Evolutionary conservation across 1,139 yeast species (phyloP).

Genomic region (Scheffersomyces parashehatae): DNA sequence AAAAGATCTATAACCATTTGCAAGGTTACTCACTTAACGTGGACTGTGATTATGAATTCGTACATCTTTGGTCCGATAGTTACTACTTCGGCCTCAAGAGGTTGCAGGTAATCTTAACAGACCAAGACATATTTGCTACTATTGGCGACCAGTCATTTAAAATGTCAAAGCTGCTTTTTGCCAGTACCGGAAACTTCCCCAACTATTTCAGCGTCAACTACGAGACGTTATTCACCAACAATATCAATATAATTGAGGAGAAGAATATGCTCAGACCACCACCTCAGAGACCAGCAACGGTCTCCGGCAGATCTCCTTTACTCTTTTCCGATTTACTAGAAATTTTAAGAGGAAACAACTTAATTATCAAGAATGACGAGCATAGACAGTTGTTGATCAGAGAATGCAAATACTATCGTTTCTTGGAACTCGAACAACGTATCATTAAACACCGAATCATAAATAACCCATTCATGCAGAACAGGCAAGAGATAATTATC

Average conservation of each 20-base stretch:
- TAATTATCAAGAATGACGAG: constrained; percentile 47
- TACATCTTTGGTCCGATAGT: constrained; percentile 71
- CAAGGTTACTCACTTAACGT: constrained; percentile 75
- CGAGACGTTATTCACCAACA: constrained; percentile 48
- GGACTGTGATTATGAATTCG: constrained; percentile 57
- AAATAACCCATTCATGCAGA: constrained; percentile 49
- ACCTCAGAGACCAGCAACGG: constrained; percentile 60
- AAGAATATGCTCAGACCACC: constrained; percentile 70
- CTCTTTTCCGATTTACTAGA: constrained; percentile 63
- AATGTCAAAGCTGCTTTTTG: constrained; percentile 55
- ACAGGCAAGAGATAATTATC: constrained; percentile 56
- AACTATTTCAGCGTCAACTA: constrained; percentile 72
- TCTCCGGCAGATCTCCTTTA: constrained; percentile 53
- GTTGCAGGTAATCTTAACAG: constrained; percentile 49
- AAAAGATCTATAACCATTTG: constrained; percentile 64
- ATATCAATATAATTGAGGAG: constrained; percentile 35
- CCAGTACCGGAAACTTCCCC: constrained; percentile 65
- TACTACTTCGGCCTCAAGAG: constrained; percentile 66
- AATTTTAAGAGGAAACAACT: constrained; percentile 54
- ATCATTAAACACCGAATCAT: constrained; percentile 54
- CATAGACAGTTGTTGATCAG: constrained; percentile 58
- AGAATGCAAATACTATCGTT: constrained; percentile 79
- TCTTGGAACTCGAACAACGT: constrained; percentile 71
- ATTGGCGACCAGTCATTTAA: constrained; percentile 65
- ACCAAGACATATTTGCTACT: constrained; percentile 58